These are phyloP conservation scores for Strigomonas culicis DNA, from an alignment of 208 protist species.

Conservation along the genomic window DNA sequence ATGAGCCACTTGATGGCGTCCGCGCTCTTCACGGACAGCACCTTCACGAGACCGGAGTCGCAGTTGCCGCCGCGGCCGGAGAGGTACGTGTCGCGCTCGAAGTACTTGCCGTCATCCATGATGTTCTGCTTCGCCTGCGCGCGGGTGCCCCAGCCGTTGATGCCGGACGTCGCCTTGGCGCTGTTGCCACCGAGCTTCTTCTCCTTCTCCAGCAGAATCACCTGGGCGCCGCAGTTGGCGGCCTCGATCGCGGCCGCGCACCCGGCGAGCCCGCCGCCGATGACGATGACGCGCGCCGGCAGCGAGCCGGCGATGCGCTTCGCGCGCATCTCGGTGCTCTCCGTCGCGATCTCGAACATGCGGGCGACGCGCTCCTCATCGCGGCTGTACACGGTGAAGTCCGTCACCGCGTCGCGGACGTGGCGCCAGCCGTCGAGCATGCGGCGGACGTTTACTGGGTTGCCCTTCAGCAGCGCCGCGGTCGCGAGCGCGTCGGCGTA, in stretches of 20 bases:
- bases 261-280: conserved; percentile 87
- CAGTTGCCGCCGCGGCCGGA: conserved; percentile 65
- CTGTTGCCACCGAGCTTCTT: conserved; percentile 92
- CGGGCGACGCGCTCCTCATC: conserved; percentile 53
- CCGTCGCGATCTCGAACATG: conserved; percentile 69
- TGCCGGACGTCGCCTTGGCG: conserved; percentile 95
- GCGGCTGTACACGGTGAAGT: conserved; percentile 65
- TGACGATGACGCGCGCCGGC: conserved; percentile 72
- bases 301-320: conserved; percentile 57
- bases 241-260: conserved; percentile 81
- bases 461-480: conserved; percentile 57
- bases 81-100: conserved; percentile 76
- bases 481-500: conserved; percentile 82
- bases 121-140: conserved; percentile 74
- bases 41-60: conserved; percentile 77
- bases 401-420: conserved; percentile 46
- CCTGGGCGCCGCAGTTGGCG: conserved; percentile 72
- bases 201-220: conserved; percentile 92
- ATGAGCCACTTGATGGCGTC: conserved; percentile 78
- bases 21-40: conserved; percentile 74
- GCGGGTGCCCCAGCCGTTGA: conserved; percentile 90
- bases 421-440: conserved; percentile 69
- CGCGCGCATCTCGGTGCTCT: conserved; percentile 40
- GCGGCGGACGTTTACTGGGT: conserved; percentile 42
- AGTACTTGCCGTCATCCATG: conserved; percentile 67